These are phyloP conservation scores for Claviceps fusiformis DNA, from an alignment of 2,329 filamentous ascomycete species.

Conservation along the genomic window DNA sequence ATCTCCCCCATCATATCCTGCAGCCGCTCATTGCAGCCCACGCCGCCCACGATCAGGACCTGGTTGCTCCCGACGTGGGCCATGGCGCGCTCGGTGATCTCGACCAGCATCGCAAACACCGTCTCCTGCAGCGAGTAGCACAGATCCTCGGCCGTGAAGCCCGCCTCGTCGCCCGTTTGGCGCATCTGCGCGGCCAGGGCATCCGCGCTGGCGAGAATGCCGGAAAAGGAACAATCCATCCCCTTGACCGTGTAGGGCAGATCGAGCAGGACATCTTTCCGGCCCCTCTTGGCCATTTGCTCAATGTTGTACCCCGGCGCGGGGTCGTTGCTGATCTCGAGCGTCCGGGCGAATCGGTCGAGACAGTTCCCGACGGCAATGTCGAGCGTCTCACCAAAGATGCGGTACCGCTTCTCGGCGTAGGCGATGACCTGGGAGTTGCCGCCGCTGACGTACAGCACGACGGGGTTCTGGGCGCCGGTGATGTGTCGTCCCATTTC, in stretches of 20 bases:
- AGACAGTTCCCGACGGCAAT: slow-evolving; percentile 97
- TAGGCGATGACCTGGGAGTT: slow-evolving; percentile 99
- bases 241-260: slow-evolving; percentile 94
- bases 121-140: slow-evolving; percentile 96
- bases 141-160: slow-evolving; percentile 67
- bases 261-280: slow-evolving; percentile 52
- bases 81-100: slow-evolving; percentile 98
- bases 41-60: slow-evolving; percentile 89
- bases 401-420: slow-evolving; percentile 84
- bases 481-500: slow-evolving; percentile 96
- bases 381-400: slow-evolving; percentile 94
- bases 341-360: slow-evolving; percentile 83
- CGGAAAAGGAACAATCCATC: slow-evolving; percentile 96
- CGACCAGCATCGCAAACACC: slow-evolving; percentile 90
- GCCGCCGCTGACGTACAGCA: slow-evolving; percentile 87
- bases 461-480: slow-evolving; percentile 78
- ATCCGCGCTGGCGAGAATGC: slow-evolving; percentile 76
- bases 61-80: slow-evolving; percentile 85
- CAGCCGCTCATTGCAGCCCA: slow-evolving; percentile 85
- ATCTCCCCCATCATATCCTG: slow-evolving; percentile 99
- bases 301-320: slow-evolving; percentile 98
- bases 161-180: slow-evolving; percentile 30
- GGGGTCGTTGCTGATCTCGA: slow-evolving; percentile 87
- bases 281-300: slow-evolving; percentile 67
- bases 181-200: slow-evolving; percentile 58